Base-by-base conservation (phyloP, 176 grass and related monocot species). In the Ensete glaucum region DNA sequence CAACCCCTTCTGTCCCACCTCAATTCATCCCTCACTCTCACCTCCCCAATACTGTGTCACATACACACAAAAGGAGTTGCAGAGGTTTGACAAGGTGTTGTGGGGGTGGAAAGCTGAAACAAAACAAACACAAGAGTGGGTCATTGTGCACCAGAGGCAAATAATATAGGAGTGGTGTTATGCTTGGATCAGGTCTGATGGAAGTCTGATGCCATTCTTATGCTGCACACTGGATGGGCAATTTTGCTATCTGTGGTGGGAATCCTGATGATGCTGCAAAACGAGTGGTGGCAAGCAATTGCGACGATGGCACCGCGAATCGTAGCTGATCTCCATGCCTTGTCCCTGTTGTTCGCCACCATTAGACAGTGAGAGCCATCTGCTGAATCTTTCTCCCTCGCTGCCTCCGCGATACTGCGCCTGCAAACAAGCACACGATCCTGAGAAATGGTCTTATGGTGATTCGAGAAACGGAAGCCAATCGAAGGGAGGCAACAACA, bases 261-360 rank as follows among this genome's bases (percentile, higher is more conserved):
- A 43, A 43, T 43, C 34, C 34, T 43, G 34, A 43, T 43, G 34
- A 43, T 43, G 34, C 34, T 43, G 34, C 34, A 43, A 43, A 43
- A 5, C 34, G 4, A 43, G 34, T 0, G 34, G 34, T 62, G 53
- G 54, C 24, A 53, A 50, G 53, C 72, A 55, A 10, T 24, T 64
- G 60, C 9, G 60, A 62, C 34, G 51, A 27, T 53, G 82, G 77
- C 52, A 43, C 34, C 4, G 34, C 4, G 4, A 6, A 43, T 43
- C 78, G 81, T 48, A 23, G 57, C 81, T 75, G 83, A 55, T 83
- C 59, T 54, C 72, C 78, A 71, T 19, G 27, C 57, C 53, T 21
- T 0, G 67, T 57, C 53, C 11, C 87, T 34, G 50, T 63, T 80
- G 73, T 71, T 72, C 73, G 2, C 5, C 16, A 27, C 62, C 50